These are phyloP conservation scores for Apiospora rasikravindrae DNA, from an alignment of 2,329 filamentous ascomycete species.

Conservation along the genomic window DNA sequence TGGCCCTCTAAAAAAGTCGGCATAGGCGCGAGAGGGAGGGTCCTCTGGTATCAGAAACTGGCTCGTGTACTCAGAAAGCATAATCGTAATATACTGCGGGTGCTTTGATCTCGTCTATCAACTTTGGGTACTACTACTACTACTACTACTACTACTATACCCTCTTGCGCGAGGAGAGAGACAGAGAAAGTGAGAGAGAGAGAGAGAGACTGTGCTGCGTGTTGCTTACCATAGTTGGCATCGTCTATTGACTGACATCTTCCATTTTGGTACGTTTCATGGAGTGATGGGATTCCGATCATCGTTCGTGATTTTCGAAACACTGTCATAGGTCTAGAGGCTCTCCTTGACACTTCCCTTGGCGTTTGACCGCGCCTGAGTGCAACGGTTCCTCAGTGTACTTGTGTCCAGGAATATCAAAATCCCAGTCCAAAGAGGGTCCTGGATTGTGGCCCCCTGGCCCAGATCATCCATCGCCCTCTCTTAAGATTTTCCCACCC, in stretches of 20 bases:
- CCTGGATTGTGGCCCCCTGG: constrained; percentile 25
- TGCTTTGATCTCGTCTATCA: constrained; percentile 1
- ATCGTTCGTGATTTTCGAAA: constrained; percentile 14
- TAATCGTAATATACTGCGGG: constrained; percentile 10
- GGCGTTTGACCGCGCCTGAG: constrained; percentile 19
- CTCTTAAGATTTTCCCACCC: constrained; percentile 51
- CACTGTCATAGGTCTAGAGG: constrained; percentile 9
- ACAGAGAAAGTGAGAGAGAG: neutral
- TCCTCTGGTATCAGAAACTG: constrained; percentile 9
- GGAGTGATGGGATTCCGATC: constrained; percentile 5
- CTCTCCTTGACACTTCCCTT: constrained; percentile 18
- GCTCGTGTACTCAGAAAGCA: constrained; percentile 12
- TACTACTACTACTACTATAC: neutral
- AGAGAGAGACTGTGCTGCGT: neutral
- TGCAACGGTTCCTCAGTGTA: constrained; percentile 13
- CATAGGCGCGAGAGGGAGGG: constrained; percentile 12
- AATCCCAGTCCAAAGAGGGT: constrained; percentile 16
- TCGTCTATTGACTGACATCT: neutral
- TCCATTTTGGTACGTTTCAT: constrained; percentile 11
- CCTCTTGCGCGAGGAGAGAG: too few relatives aligned
- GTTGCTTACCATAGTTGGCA: neutral
- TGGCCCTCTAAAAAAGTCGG: constrained; percentile 13
- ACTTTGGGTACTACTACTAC: neutral
- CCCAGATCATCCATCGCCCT: constrained; percentile 44
- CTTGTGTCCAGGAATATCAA: constrained; percentile 19